These are phyloP conservation scores for Tetrapisispora taiwanensis DNA, from an alignment of 805 yeast species.

Conservation along the genomic window DNA sequence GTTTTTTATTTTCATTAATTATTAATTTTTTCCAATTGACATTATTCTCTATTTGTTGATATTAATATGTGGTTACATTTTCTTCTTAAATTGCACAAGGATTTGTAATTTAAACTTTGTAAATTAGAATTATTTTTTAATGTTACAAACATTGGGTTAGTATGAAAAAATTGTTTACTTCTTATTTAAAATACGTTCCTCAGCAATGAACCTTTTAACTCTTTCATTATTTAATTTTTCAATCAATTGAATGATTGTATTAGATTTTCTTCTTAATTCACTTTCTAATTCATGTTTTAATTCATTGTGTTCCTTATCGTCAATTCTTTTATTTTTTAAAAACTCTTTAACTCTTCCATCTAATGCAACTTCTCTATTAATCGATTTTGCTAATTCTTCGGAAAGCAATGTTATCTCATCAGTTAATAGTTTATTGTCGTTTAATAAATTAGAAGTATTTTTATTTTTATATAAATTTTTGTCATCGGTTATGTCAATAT, in stretches of 20 bases:
- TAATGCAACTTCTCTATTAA: conserved; percentile 33
- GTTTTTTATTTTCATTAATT: too few relatives aligned
- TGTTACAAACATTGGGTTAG: too few relatives aligned
- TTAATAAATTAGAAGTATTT: conserved; percentile 46
- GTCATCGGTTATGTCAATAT: conserved; percentile 1
- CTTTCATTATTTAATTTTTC: conserved; percentile 55
- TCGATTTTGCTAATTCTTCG: conserved; percentile 61
- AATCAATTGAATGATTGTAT: conserved; percentile 42
- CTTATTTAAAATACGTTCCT: conserved; percentile 42
- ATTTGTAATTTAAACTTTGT: too few relatives aligned
- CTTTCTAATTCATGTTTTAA: conserved; percentile 2
- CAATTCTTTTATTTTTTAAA: not conserved
- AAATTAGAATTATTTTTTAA: too few relatives aligned
- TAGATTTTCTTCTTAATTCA: conserved; percentile 31
- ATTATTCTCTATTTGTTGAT: too few relatives aligned
- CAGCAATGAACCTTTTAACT: conserved; percentile 54
- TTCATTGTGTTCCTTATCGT: not conserved
- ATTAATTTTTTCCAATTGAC: too few relatives aligned
- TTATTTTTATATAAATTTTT: conserved; percentile 5
- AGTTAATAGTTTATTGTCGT: conserved; percentile 31
- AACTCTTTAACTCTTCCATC: not conserved
- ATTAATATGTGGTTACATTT: too few relatives aligned
- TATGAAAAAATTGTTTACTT: too few relatives aligned
- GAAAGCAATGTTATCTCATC: conserved; percentile 60
- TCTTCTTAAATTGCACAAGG: too few relatives aligned